These are phyloP conservation scores for Sicyos baderoa DNA, from an alignment of 306 rosid species.

Conservation along the genomic window DNA sequence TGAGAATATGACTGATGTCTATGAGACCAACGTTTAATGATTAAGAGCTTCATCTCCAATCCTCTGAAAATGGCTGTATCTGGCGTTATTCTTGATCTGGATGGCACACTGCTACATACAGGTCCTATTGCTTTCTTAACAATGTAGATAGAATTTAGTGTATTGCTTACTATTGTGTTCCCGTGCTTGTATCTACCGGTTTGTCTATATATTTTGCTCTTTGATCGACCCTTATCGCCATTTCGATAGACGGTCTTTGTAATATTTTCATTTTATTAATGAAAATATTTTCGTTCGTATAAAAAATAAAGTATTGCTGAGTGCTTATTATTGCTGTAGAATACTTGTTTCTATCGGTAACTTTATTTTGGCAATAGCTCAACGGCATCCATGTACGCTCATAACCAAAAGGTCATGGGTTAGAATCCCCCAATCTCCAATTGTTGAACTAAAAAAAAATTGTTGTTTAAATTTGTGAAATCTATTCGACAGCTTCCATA, in stretches of 20 bases:
- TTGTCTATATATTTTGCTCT: too few relatives aligned
- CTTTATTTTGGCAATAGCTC: background rate
- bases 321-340: background rate
- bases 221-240: too few relatives aligned
- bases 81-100: constrained; percentile 79
- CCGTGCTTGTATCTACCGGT: too few relatives aligned
- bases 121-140: constrained; percentile 30
- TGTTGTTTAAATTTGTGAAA: background rate
- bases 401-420: too few relatives aligned
- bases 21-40: constrained; percentile 18
- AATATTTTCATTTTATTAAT: too few relatives aligned
- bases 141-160: background rate
- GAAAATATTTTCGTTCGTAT: too few relatives aligned
- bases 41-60: constrained; percentile 22
- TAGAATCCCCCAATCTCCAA: too few relatives aligned
- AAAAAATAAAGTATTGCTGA: too few relatives aligned
- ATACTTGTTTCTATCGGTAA: background rate
- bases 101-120: constrained; percentile 76
- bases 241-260: too few relatives aligned
- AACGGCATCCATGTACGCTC: too few relatives aligned
- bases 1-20: constrained; percentile 9
- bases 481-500: background rate
- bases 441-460: background rate
- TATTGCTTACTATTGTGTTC: background rate
- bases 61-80: constrained; percentile 41